phyloP scores from a whole-genome alignment of 805 yeast species.

The Metschnikowia koreensis region DNA sequence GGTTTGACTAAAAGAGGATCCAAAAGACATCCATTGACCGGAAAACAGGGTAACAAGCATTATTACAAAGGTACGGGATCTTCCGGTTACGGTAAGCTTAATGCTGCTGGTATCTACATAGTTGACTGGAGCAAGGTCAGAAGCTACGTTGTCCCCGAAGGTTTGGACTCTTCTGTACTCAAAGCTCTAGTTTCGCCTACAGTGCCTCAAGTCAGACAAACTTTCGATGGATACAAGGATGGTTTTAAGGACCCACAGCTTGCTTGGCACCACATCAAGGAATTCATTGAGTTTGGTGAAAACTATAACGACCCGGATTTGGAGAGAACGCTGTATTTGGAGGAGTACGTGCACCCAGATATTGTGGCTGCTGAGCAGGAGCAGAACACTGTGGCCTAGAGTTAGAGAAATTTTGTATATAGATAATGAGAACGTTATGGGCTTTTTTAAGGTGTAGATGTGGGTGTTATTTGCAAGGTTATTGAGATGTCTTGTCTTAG shows the following conservation, averaged over 20 bases:
- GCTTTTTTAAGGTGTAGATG: not conserved
- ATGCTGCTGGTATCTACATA: conserved; percentile 69
- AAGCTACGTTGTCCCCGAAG: conserved; percentile 80
- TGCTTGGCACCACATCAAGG: conserved; percentile 68
- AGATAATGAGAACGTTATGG: conserved; percentile 1
- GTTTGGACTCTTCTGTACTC: conserved; percentile 38
- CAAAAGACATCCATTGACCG: conserved; percentile 77
- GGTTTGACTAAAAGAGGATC: conserved; percentile 78
- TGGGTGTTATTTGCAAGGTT: not conserved
- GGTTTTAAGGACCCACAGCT: conserved; percentile 75
- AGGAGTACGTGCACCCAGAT: conserved; percentile 36
- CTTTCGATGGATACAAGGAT: conserved; percentile 63
- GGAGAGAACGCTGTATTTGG: conserved; percentile 34
- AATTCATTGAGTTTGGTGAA: conserved; percentile 74
- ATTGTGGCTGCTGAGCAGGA: conserved; percentile 15
- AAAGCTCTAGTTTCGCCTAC: conserved; percentile 78
- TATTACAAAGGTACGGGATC: conserved; percentile 96
- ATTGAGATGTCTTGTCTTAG: no score
- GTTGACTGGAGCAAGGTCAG: conserved; percentile 85
- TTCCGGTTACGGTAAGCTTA: conserved; percentile 83
- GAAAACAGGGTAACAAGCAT: conserved; percentile 92
- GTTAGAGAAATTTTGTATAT: conserved; percentile 5
- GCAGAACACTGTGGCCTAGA: conserved; percentile 10
- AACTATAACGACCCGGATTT: conserved; percentile 39
- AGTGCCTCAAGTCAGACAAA: conserved; percentile 67